Base-by-base conservation (phyloP, 257 asterid genomes). In the Jacaranda mimosifolia region DNA sequence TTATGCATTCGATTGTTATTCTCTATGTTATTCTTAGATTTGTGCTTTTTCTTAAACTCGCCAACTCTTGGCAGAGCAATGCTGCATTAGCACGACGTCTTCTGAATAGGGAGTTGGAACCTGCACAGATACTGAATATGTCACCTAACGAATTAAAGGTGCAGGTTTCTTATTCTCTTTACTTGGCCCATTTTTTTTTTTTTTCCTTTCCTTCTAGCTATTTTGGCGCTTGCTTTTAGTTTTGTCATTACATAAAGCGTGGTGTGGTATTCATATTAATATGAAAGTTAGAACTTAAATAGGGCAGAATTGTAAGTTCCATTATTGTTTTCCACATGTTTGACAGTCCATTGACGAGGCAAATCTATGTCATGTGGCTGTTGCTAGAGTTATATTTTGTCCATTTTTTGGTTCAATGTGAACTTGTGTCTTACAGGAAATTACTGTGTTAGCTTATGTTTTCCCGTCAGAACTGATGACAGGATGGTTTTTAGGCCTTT, bases 61-160 rank as follows among this genome's bases (percentile, higher is more conserved):
- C 69, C 59, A 13, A 17, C 65, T 81, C 35, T 59, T 68, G 74
- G 79, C 86, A 94, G 99, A 80, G 75, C 71, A 86, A 82, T 82
- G 85, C 72, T 68, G 78, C 55, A 56, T 84, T 94, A 70, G 90
- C 96, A 18, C 84, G 80, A 3, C 94, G 98, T 63, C 86, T 92
- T 83, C 87, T 94, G 63, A 91, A 78, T 32, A 86, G 83, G 79
- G 99, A 94, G 90, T 82, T 94, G 93, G 90, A 86, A 77, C 91
- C 97, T 79, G 89, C 85, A 26, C 90, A 85, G 78, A 81, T 94
- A 79, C 79, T 90, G 63, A 87, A 74, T 76, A 91, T 94, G 97
- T 79, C 91, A 36, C 92, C 96, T n/a, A 81, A 73, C 57, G 95
- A 92, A 79, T 84, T 94, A 51, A 94, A 92, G 97, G 99, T 94